phyloP scores from a whole-genome alignment of 768 basidiomycete species.

The Rhodosporidiobolus odoratus region DNA sequence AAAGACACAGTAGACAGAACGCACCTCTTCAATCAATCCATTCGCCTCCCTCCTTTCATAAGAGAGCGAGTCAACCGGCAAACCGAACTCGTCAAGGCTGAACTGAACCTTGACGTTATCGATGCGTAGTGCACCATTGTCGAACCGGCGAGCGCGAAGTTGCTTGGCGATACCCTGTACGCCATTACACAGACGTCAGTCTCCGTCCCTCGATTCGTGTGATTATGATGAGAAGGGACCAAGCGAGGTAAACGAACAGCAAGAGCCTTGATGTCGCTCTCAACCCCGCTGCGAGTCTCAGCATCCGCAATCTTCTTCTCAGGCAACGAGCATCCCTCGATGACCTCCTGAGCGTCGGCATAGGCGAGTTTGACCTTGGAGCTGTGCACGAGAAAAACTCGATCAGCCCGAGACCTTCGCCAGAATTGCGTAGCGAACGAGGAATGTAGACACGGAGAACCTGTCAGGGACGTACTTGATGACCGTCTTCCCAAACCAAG shows the following conservation, averaged over 20 bases:
- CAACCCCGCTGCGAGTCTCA: slow-evolving; percentile 53
- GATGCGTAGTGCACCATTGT: slow-evolving; percentile 70
- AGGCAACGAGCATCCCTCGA: slow-evolving; percentile 64
- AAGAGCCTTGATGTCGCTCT: slow-evolving; percentile 68
- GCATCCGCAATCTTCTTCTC: slow-evolving; percentile 50
- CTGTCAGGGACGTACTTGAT: slow-evolving; percentile 61
- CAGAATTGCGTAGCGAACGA: not conserved
- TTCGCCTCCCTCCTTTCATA: slow-evolving; percentile 67
- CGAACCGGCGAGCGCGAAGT: slow-evolving; percentile 65
- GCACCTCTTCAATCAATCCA: slow-evolving; percentile 79
- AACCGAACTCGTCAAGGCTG: slow-evolving; percentile 66
- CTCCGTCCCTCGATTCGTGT: not conserved
- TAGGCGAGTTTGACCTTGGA: slow-evolving; percentile 84
- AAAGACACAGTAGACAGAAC: slow-evolving; percentile 12
- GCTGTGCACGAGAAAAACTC: slow-evolving; percentile 50
- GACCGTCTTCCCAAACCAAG: slow-evolving; percentile 89
- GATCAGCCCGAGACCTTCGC: not conserved
- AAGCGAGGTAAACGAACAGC: slow-evolving; percentile 46
- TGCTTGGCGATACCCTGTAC: slow-evolving; percentile 60
- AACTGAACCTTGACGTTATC: slow-evolving; percentile 69
- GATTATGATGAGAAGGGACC: not conserved
- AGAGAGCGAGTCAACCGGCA: slow-evolving; percentile 71
- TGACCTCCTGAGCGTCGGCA: slow-evolving; percentile 68
- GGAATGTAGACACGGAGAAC: not conserved
- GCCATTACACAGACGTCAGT: not conserved